Conservation (phyloP, 371 early-diverging fungal genomes). For the Mortierella sp. region DNA sequence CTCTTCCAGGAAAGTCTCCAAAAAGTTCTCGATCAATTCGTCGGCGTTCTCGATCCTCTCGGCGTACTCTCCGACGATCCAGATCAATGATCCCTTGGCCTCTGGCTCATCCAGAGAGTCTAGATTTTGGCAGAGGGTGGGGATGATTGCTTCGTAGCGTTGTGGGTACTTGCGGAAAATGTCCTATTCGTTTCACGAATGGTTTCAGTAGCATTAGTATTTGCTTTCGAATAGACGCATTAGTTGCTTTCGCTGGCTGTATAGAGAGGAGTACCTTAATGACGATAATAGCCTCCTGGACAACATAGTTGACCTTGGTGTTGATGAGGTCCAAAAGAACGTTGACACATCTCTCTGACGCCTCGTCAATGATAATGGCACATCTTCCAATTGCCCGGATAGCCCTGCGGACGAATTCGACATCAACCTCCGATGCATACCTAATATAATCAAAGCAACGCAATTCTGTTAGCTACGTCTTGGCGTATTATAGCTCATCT, state of each 20-base stretch:
- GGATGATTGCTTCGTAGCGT: slow-evolving; percentile 89
- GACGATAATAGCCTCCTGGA: slow-evolving; percentile 94
- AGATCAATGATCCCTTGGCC: slow-evolving; percentile 93
- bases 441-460: slow-evolving; percentile 48
- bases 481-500: neutral
- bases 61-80: slow-evolving; percentile 98
- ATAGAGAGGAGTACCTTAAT: slow-evolving; percentile 73
- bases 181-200: slow-evolving; percentile 65
- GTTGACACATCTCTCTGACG: slow-evolving; percentile 90
- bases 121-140: slow-evolving; percentile 89
- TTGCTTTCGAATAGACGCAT: neutral
- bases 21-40: slow-evolving; percentile 83
- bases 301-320: slow-evolving; percentile 90
- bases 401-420: slow-evolving; percentile 94
- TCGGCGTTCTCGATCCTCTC: slow-evolving; percentile 92
- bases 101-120: slow-evolving; percentile 94
- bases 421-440: slow-evolving; percentile 97
- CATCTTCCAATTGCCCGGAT: slow-evolving; percentile 94
- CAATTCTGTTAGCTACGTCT: no score
- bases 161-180: slow-evolving; percentile 95
- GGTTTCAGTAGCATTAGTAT: neutral
- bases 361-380: slow-evolving; percentile 91
- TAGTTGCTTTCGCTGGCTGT: neutral
- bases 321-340: slow-evolving; percentile 92
- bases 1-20: slow-evolving; percentile 82